Conservation (phyloP, 306 rosid genomes). For the Hippophae rhamnoides region DNA sequence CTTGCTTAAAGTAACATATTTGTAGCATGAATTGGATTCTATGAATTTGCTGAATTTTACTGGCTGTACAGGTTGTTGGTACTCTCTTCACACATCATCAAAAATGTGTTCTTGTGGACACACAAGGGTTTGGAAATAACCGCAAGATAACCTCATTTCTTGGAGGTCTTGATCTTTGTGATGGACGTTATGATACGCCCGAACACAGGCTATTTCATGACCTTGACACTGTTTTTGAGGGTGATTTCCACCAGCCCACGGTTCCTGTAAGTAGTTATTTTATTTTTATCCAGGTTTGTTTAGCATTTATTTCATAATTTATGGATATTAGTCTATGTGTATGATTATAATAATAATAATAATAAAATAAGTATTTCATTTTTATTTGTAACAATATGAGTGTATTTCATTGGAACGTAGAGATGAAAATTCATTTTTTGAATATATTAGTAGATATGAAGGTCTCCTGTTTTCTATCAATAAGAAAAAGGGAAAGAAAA, state of each 20-base stretch:
- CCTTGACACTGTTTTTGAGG: conserved; percentile 50
- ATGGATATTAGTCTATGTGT: too few species aligned
- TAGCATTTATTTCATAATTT: too few species aligned
- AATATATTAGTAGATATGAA: too few species aligned
- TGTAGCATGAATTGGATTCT: conserved; percentile 1
- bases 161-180: conserved; percentile 94
- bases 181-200: conserved; percentile 98
- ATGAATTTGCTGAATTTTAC: conserved; percentile 12
- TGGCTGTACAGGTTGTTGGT: conserved; percentile 65
- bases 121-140: conserved; percentile 69
- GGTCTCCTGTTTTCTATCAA: too few species aligned
- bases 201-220: conserved; percentile 72
- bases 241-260: conserved; percentile 78
- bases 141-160: conserved; percentile 76
- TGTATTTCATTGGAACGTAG: too few species aligned
- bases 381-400: too few species aligned
- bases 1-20: neutral
- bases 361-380: too few species aligned
- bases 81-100: conserved; percentile 89
- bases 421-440: too few species aligned
- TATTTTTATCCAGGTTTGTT: too few species aligned
- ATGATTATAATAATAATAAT: too few species aligned
- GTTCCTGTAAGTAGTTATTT: conserved; percentile 52
- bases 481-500: too few species aligned
- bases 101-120: conserved; percentile 82